Evolutionary conservation across 2,329 filamentous ascomycete species (phyloP).

Genomic region (Fusarium domesticum): DNA sequence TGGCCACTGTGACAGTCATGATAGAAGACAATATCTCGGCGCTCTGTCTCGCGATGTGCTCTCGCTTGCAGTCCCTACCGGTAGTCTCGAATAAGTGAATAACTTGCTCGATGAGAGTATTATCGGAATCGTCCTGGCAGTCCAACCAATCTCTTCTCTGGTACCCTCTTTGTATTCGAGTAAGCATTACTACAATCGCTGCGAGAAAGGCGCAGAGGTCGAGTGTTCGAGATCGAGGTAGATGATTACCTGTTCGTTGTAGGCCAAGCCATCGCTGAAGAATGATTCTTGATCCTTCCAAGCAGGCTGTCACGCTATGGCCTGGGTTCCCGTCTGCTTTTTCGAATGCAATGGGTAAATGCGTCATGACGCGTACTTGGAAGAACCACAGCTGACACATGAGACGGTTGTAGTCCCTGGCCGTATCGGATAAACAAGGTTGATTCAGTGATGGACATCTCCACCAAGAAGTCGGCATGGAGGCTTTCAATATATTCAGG

Average conservation of each 20-base stretch:
- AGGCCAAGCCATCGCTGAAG: slow-evolving; percentile 12
- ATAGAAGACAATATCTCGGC: slow-evolving; percentile 7
- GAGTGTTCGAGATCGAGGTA: slow-evolving; percentile 8
- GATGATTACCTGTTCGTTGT: slow-evolving; percentile 7
- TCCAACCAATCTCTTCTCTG: neutral
- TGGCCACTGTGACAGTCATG: neutral
- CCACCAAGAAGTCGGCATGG: slow-evolving; percentile 13
- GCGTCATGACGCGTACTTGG: slow-evolving; percentile 7
- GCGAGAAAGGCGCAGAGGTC: slow-evolving; percentile 12
- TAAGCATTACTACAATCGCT: slow-evolving; percentile 5
- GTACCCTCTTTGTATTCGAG: slow-evolving; percentile 4
- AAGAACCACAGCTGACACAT: slow-evolving; percentile 16
- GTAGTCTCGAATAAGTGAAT: slow-evolving; percentile 4
- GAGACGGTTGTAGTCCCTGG: slow-evolving; percentile 7
- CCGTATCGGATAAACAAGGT: slow-evolving; percentile 5
- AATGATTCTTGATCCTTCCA: slow-evolving; percentile 11
- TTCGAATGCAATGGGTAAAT: slow-evolving; percentile 11
- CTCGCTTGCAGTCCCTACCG: slow-evolving; percentile 3
- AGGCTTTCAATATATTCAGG: slow-evolving; percentile 3
- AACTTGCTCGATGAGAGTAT: slow-evolving; percentile 9
- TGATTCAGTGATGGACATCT: slow-evolving; percentile 3
- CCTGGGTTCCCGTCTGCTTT: neutral
- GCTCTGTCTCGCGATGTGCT: slow-evolving; percentile 4
- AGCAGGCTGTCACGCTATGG: slow-evolving; percentile 6
- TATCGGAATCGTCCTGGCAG: slow-evolving; percentile 9